phyloP scores from a whole-genome alignment of 176 grass and related monocot species.

The Aegilops umbellulata region DNA sequence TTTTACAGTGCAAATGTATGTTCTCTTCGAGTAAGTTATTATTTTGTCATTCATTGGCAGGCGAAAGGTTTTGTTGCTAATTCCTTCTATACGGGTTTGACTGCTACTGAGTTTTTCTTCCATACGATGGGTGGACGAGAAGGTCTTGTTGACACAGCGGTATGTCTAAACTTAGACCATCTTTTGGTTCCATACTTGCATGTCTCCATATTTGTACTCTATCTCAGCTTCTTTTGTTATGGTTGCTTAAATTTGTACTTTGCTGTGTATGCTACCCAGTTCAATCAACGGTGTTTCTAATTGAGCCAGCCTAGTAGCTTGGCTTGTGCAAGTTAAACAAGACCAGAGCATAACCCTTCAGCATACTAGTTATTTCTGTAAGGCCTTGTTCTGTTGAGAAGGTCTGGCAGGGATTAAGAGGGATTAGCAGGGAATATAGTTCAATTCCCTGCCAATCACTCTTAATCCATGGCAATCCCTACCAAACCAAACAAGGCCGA shows the following conservation, averaged over 20 bases:
- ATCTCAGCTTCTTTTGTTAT: neutral
- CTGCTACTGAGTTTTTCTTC: constrained; percentile 95
- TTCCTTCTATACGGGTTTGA: constrained; percentile 94
- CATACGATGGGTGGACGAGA: constrained; percentile 99
- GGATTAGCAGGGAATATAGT: too few relatives aligned
- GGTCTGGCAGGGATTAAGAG: too few relatives aligned
- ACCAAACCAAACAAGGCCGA: too few relatives aligned
- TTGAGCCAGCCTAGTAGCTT: neutral
- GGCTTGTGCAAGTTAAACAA: neutral
- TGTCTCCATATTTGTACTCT: constrained; percentile 10
- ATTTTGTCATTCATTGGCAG: constrained; percentile 42
- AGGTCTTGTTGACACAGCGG: constrained; percentile 98
- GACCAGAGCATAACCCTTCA: neutral
- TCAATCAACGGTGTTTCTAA: neutral
- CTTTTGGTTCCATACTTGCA: constrained; percentile 15
- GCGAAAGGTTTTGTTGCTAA: constrained; percentile 99
- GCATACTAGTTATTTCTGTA: neutral
- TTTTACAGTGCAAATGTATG: neutral
- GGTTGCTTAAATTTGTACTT: neutral
- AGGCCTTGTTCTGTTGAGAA: too few relatives aligned
- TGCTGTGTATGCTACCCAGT: constrained; percentile 5
- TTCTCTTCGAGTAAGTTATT: constrained; percentile 23
- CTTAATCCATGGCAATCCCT: too few relatives aligned
- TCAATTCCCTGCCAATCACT: too few relatives aligned
- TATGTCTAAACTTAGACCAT: constrained; percentile 42